A percentile compares a stretch with the other conserved stretches of the same genome.
phyloP scores from a whole-genome alignment of 225 moss, liverwort and hornwort species.

The Straminergon stramineum region DNA sequence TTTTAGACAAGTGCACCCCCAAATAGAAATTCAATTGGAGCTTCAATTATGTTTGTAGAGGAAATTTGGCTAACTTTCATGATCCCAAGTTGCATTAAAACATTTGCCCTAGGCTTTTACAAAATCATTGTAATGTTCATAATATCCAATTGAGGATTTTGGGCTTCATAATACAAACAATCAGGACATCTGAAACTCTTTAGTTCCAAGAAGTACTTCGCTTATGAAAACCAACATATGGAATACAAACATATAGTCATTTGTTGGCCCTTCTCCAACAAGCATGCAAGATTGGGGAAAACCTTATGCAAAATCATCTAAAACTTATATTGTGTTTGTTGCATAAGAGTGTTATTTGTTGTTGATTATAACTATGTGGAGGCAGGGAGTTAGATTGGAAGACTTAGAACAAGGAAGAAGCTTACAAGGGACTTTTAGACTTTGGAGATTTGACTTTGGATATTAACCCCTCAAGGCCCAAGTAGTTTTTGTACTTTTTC shows the following conservation, averaged over 20 bases:
- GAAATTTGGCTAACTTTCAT: fast-evolving
- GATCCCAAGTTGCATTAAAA: background rate
- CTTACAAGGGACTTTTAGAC: background rate
- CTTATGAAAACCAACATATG: fast-evolving
- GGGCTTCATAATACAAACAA: background rate
- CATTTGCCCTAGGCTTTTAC: background rate
- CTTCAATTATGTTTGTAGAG: background rate
- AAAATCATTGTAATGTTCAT: background rate
- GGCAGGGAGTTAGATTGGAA: background rate
- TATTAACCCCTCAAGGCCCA: background rate
- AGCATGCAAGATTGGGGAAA: background rate
- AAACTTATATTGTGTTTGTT: background rate
- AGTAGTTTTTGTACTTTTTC: too few species aligned
- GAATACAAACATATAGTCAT: background rate
- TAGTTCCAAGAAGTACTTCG: background rate
- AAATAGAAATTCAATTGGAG: background rate
- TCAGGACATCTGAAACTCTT: background rate
- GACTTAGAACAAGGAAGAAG: fast-evolving
- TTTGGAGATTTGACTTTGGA: background rate
- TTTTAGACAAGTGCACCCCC: background rate
- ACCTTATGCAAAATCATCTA: background rate
- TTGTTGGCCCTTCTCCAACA: fast-evolving
- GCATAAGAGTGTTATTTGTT: fast-evolving
- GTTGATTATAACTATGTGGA: background rate
- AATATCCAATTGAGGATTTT: background rate